phyloP scores from a whole-genome alignment of 306 rosid genomes.

The Trifolium dubium region DNA sequence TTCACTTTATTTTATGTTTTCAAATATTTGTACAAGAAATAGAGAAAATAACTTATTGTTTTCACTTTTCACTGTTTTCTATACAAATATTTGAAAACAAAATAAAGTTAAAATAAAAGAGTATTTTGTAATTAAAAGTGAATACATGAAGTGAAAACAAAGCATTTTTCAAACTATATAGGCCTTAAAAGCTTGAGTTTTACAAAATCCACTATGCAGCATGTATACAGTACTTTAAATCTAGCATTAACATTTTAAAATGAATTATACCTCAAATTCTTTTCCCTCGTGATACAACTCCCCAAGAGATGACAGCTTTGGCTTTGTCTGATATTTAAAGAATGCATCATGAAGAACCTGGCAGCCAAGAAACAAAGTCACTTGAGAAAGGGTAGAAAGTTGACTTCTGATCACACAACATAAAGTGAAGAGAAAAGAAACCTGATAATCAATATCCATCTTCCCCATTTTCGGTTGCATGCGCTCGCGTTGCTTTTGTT shows the following conservation, averaged over 20 bases:
- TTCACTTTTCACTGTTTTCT: neutral
- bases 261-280: constrained; percentile 81
- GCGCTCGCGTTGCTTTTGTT: constrained; percentile 98
- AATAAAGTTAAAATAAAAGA: neutral
- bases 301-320: constrained; percentile 87
- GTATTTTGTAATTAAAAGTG: neutral
- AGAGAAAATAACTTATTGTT: neutral
- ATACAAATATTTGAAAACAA: constrained; percentile 4
- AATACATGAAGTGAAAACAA: neutral
- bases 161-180: neutral
- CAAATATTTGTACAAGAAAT: neutral
- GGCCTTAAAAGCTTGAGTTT: neutral
- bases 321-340: constrained; percentile 95
- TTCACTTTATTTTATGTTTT: neutral
- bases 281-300: constrained; percentile 95
- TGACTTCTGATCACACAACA: constrained; percentile 3
- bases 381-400: constrained; percentile 34
- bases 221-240: constrained; percentile 13
- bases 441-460: constrained; percentile 99
- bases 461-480: constrained; percentile 99
- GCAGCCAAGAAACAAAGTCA: constrained; percentile 46
- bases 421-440: constrained; percentile 36
- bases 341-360: constrained; percentile 98
- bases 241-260: neutral
- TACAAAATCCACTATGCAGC: constrained; percentile 13